Conservation (phyloP, 176 grass and related monocot genomes). For the sorghum (Sorghum bicolor) region Sorghum_bicolor_NCBIv3 NC_012870.2:301501-302000, state of each 20-base stretch:
- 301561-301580: constrained; percentile 51
- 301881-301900: constrained; percentile 91
- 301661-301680: constrained; percentile 27
- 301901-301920: constrained; percentile 30
- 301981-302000: background rate
- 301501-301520: constrained; percentile 46
- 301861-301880: constrained; percentile 78
- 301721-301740: background rate
- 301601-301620: constrained; percentile 33
- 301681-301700: constrained; percentile 61
- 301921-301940: background rate
- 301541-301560: constrained; percentile 57
- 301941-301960: background rate
- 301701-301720: constrained; percentile 99
- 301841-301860: constrained; percentile 80
- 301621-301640: background rate
- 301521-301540: constrained; percentile 72
- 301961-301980: background rate
- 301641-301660: constrained; percentile 7
- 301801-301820: constrained; percentile 75
- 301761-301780: background rate
- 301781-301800: constrained; percentile 28
- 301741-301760: background rate
- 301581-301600: constrained; percentile 54
- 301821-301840: constrained; percentile 79